Evolutionary conservation across 345 rosid genomes (phyloP).

Genomic region (Hypericum androsaemum): DNA sequence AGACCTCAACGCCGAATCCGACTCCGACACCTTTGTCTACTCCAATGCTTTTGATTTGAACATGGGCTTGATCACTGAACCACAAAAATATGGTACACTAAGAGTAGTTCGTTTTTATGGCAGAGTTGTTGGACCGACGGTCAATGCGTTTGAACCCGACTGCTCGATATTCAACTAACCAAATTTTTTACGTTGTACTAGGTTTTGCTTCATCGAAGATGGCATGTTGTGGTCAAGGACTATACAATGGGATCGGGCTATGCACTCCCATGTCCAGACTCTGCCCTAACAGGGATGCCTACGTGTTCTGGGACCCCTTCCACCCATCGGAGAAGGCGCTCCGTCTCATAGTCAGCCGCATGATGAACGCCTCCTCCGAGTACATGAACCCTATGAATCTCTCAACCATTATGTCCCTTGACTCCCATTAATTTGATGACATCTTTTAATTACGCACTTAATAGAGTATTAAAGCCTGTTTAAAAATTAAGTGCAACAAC

Average conservation of each 20-base stretch:
- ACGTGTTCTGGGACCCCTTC: slow-evolving; percentile 6
- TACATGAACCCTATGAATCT: slow-evolving; percentile 6
- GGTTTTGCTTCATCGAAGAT: slow-evolving; percentile 5
- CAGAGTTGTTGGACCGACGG: too few species aligned
- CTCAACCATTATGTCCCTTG: not conserved
- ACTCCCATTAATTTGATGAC: not conserved
- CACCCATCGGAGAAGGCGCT: slow-evolving; percentile 6
- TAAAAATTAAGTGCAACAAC: too few species aligned
- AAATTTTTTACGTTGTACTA: not conserved
- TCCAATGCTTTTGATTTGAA: too few species aligned
- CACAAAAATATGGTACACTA: too few species aligned
- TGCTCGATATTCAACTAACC: too few species aligned
- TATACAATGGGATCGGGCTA: slow-evolving; percentile 1
- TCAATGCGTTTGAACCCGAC: too few species aligned
- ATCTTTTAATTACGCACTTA: too few species aligned
- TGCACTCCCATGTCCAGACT: slow-evolving; percentile 1
- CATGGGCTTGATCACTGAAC: too few species aligned
- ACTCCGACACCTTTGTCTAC: too few species aligned
- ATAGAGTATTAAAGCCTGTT: too few species aligned
- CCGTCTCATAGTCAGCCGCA: not conserved
- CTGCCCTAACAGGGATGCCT: not conserved
- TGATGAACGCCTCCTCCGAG: not conserved
- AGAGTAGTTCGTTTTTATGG: too few species aligned
- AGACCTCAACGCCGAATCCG: too few species aligned
- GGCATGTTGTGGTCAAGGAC: slow-evolving; percentile 9